phyloP scores from a whole-genome alignment of 345 rosid genomes.

The Sonneratia alba region DNA sequence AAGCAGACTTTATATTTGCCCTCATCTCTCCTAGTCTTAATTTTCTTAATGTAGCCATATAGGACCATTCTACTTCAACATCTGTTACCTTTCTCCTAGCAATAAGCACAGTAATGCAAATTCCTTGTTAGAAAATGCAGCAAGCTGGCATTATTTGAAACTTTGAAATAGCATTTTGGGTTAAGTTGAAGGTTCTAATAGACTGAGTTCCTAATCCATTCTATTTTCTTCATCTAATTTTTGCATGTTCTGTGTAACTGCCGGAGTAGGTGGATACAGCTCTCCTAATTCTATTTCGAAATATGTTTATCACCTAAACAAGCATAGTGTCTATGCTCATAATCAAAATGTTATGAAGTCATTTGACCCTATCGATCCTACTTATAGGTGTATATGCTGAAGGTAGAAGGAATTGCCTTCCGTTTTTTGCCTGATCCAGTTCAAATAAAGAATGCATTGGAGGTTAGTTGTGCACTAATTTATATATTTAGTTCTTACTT shows the following conservation, averaged over 20 bases:
- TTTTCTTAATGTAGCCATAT: background rate
- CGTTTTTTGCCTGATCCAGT: slow-evolving; percentile 90
- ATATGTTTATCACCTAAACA: background rate
- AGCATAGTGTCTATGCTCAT: background rate
- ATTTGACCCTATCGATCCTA: slow-evolving; percentile 8
- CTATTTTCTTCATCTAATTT: background rate
- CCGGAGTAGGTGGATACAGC: background rate
- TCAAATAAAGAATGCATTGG: slow-evolving; percentile 83
- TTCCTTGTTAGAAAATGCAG: background rate
- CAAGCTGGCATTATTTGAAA: background rate
- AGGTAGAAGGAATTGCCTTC: slow-evolving; percentile 92
- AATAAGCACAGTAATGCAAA: background rate
- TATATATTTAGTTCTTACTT: background rate
- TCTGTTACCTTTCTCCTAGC: background rate
- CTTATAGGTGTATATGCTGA: slow-evolving; percentile 65
- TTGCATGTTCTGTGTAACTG: background rate
- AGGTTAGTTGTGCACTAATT: slow-evolving; percentile 39
- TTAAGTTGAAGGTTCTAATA: background rate
- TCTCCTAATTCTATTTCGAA: background rate
- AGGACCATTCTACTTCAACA: background rate
- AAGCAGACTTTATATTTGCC: background rate
- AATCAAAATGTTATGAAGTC: background rate
- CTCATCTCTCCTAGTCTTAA: background rate
- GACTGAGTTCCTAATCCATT: background rate
- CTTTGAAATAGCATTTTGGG: background rate